Evolutionary conservation across 257 asterid genomes (phyloP), one percentile per base, ranked within the genome.

Genomic region (Fraxinus excelsior): DNA sequence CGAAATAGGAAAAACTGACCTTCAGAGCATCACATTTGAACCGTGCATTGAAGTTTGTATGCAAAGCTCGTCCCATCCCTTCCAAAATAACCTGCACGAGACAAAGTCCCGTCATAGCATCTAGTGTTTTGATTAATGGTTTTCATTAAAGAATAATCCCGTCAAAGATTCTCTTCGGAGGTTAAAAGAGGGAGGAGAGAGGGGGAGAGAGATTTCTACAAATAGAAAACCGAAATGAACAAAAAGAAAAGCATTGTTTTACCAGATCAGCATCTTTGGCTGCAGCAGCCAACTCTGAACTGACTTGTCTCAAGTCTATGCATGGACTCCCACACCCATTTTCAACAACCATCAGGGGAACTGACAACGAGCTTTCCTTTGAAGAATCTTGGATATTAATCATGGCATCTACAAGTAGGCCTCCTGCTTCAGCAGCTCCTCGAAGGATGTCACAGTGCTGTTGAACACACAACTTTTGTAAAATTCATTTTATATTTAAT

Each of bases 261-360:
- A 95, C 98, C 97, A 95, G 86, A 85, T 95, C 99, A 25, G 99
- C 99, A 74, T 84, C 96, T 86, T 89, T 93, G 78, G 99, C 99
- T 3, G 91, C 97, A 31, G 98, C 98, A 71, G 99, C 98, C 79
- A 95, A 72, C 86, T 95, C 99, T 0, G 97, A 95, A 92, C 94
- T 93, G 40, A 95, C 99, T 87, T 95, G 99, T 74, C 99, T 86
- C 84, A 95, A 85, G 87, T 95, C 99, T 34, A 95, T 91, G 91
- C 99, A 95, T 32, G 99, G 99, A 77, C 99, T 93, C 73, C 99
- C 99, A 70, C 97, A 93, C 38, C 99, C 99, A 75, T 95, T 95
- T 83, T 93, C 99, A 42, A 93, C 99, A 34, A 91, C 98, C 99
- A 95, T 95, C 78, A 95, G 83, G 3, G 98, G 97, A 26, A 91